Base-by-base conservation (phyloP, 208 protist genomes). In the Leishmania tropica region DNA sequence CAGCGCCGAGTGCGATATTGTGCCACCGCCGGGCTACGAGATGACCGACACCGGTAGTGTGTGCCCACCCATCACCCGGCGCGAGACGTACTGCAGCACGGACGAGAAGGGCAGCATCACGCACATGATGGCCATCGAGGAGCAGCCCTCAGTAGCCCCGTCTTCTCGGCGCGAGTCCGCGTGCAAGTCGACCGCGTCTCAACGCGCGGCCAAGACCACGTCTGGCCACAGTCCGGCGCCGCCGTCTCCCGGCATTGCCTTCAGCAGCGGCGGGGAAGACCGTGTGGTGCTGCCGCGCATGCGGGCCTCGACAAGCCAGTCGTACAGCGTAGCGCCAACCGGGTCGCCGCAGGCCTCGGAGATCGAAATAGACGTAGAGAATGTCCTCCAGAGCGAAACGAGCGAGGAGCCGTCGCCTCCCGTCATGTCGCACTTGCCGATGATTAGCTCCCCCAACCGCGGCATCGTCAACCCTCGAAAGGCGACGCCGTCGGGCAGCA, bases 31-130 rank as follows among this genome's bases (percentile, higher is more conserved):
- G n/a, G 77, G 71, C 77, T 85, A 81, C 77, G 58, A 75, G 45
- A 28, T 51, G 48, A 17, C 70, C 15, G 71, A 81, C 42, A 19
- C 45, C 56, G 60, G 60, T 15, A 71, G 58, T 40, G 3, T 42
- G 48, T 65, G 74, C 62, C 76, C 81, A 7, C 51, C 81, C 47
- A 35, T 81, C 54, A 58, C 64, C 56, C 56, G 74, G 54, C 81
- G 76, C 17, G 81, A 85, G 65, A 40, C 53, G 31, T 72, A 48
- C 58, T 48, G 64, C 31, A 75, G 56, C 21, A 81, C 68, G 1
- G 76, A 78, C 60, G 71, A 85, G 70, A 78, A 85, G 58, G 81
- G 81, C 67, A 81, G 76, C 81, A 78, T 85, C 71, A 75, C 76
- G 45, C 81, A 54, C 76, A 85, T 81, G 31, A 74, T 79, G 19